A percentile compares a stretch with the other conserved stretches of the same genome.
Conservation (phyloP, 179 eudicot species). For the Actinidia polygama region DNA sequence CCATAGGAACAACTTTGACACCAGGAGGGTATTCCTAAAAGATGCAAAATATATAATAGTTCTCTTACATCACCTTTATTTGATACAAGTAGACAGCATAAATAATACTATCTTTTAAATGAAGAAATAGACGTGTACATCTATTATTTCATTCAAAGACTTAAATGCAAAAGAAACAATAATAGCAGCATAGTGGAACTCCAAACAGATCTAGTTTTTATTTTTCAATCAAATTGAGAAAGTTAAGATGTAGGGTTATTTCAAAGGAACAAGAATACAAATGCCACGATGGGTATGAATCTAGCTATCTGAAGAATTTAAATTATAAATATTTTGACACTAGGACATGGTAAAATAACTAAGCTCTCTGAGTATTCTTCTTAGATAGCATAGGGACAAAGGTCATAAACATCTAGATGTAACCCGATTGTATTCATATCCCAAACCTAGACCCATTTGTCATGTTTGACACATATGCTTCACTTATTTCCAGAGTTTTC, state of each 20-base stretch:
- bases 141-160: neutral
- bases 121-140: too few relatives aligned
- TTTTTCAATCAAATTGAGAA: neutral
- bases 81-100: neutral
- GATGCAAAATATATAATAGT: conserved; percentile 8
- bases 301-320: conserved; percentile 6
- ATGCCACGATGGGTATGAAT: neutral
- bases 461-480: neutral
- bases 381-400: neutral
- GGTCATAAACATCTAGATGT: neutral
- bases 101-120: neutral
- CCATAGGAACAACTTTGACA: conserved; percentile 76
- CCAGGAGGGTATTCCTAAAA: conserved; percentile 93
- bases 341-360: neutral
- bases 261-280: neutral
- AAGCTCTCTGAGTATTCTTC: neutral
- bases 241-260: neutral
- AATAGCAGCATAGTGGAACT: neutral
- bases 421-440: neutral
- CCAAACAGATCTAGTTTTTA: neutral
- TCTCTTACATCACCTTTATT: neutral
- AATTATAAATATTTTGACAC: neutral
- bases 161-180: neutral
- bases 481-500: neutral
- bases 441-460: neutral